Conservation (phyloP, 2,329 filamentous ascomycete species). For the Neofusicoccum laricinum region DNA sequence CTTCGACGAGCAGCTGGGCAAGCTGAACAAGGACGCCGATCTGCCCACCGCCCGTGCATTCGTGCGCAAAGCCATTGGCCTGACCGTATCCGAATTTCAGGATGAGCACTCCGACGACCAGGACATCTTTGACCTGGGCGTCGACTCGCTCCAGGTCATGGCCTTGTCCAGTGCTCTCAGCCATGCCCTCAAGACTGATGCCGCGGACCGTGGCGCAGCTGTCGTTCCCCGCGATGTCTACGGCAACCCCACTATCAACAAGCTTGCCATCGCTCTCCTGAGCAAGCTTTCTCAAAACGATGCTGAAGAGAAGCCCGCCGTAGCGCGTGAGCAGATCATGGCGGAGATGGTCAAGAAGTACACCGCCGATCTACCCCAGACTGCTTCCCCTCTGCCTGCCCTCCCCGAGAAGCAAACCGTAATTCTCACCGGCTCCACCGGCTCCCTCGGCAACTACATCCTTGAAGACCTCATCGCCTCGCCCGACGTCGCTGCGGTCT, state of each 20-base stretch:
- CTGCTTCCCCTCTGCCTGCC: background rate
- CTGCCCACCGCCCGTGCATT: conserved; percentile 17
- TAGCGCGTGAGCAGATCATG: conserved; percentile 24
- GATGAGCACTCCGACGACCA: conserved; percentile 16
- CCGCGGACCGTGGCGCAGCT: conserved; percentile 1
- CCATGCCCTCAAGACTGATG: conserved; percentile 18
- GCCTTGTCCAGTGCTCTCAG: conserved; percentile 23
- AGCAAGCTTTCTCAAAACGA: background rate
- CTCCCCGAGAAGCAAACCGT: conserved; percentile 15
- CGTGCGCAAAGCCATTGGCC: conserved; percentile 18
- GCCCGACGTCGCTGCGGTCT: conserved; percentile 13
- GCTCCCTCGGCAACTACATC: conserved; percentile 19
- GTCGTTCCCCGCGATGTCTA: conserved; percentile 30
- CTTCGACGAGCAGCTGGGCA: conserved; percentile 14
- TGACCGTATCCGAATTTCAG: conserved; percentile 9
- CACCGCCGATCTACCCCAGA: conserved; percentile 21
- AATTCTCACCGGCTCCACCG: conserved; percentile 21
- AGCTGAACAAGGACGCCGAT: conserved; percentile 13
- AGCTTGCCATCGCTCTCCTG: conserved; percentile 22
- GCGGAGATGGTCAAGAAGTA: conserved; percentile 29
- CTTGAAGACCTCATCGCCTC: conserved; percentile 18
- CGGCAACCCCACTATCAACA: conserved; percentile 28
- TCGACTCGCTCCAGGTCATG: conserved; percentile 34
- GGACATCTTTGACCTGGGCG: conserved; percentile 30
- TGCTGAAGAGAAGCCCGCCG: background rate